A percentile compares a stretch with the other conserved stretches of the same genome.
Evolutionary conservation across 2,329 filamentous ascomycete species (phyloP).

Genomic region (Fusarium sp.): DNA sequence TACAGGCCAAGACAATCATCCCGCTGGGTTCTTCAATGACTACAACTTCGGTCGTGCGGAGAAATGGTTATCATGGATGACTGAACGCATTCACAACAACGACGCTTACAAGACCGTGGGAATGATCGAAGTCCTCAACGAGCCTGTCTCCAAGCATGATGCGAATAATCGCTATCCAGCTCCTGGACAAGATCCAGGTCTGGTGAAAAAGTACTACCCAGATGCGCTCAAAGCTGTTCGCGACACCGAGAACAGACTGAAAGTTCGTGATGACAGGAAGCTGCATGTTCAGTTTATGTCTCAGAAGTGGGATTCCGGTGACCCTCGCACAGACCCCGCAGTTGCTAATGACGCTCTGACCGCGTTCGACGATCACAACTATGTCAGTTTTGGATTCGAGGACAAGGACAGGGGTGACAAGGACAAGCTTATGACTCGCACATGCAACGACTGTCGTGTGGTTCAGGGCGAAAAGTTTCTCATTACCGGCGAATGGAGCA

Average conservation of each 20-base stretch:
- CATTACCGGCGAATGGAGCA: constrained; percentile 41
- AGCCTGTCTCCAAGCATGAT: constrained; percentile 35
- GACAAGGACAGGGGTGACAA: constrained; percentile 6
- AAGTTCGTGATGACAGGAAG: constrained; percentile 13
- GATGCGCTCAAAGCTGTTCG: constrained; percentile 34
- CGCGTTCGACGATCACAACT: constrained; percentile 40
- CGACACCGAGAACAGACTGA: constrained; percentile 1
- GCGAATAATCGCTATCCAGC: constrained; percentile 30
- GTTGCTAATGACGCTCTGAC: constrained; percentile 21
- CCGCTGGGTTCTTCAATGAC: constrained; percentile 36
- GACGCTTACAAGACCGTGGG: constrained; percentile 20
- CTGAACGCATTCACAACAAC: constrained; percentile 33
- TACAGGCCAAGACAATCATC: constrained; percentile 38
- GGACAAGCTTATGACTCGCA: constrained; percentile 31
- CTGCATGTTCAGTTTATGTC: constrained; percentile 45
- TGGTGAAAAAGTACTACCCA: constrained; percentile 35
- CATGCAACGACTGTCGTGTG: constrained; percentile 28
- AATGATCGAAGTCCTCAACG: constrained; percentile 38
- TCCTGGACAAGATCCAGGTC: constrained; percentile 26
- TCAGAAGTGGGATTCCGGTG: constrained; percentile 39
- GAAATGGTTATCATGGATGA: constrained; percentile 43
- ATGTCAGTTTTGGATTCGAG: constrained; percentile 32
- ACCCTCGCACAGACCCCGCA: constrained; percentile 9
- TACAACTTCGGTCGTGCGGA: constrained; percentile 39
- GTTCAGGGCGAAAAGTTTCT: constrained; percentile 31